phyloP scores from a whole-genome alignment of 1,139 yeast genomes.

The Entelexis sorbosivorans region DNA sequence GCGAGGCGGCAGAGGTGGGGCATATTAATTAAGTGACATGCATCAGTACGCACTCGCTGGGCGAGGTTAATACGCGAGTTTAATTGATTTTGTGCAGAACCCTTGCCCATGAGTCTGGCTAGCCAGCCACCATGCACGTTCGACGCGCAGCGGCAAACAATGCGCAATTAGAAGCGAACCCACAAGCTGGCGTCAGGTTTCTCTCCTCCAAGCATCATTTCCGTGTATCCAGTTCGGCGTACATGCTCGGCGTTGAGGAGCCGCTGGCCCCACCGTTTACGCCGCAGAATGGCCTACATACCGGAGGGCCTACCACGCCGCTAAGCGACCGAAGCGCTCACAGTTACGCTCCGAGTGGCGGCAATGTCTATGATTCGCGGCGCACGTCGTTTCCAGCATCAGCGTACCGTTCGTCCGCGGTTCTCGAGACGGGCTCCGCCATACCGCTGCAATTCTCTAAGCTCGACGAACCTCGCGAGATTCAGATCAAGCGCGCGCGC shows the following conservation, averaged over 20 bases:
- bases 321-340: not conserved
- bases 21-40: not conserved
- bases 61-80: slow-evolving; percentile 5
- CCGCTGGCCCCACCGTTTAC: slow-evolving; percentile 2
- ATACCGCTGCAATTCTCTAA: slow-evolving; percentile 17
- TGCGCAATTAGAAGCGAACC: not conserved
- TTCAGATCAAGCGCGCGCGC: slow-evolving; percentile 20
- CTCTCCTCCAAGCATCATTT: not conserved
- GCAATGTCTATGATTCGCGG: not conserved
- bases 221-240: too few relatives aligned
- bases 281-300: not conserved
- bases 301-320: not conserved
- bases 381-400: slow-evolving; percentile 11
- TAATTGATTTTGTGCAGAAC: slow-evolving; percentile 2
- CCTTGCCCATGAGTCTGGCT: not conserved
- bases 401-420: slow-evolving; percentile 15
- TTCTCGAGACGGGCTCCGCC: slow-evolving; percentile 21
- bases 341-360: not conserved
- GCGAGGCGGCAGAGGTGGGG: not conserved
- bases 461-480: slow-evolving; percentile 17
- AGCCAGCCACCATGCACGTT: slow-evolving; percentile 4
- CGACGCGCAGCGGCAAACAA: not conserved
- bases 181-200: not conserved
- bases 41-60: not conserved
- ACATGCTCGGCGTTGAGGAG: not conserved